A percentile compares a stretch with the other conserved stretches of the same genome.
Evolutionary conservation across 106 monocot species (phyloP).

Genomic region (Phalaenopsis aphrodite): DNA sequence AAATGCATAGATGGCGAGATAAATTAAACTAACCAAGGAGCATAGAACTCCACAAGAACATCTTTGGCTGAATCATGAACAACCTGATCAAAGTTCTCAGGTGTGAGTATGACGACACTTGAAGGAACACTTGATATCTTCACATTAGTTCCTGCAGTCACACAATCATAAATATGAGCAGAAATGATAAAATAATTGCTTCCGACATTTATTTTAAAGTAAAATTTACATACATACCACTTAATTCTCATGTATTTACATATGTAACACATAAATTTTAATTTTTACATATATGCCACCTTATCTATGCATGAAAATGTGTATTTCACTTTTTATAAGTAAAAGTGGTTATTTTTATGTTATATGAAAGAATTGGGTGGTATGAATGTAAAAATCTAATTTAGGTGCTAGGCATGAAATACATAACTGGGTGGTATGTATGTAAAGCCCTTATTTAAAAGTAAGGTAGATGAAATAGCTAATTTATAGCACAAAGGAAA

Average conservation of each 20-base stretch:
- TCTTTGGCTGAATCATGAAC: conserved; percentile 85
- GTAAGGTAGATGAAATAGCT: background rate
- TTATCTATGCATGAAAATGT: no score
- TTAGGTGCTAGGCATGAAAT: no score
- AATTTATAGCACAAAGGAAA: background rate
- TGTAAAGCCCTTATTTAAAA: background rate
- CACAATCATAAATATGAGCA: background rate
- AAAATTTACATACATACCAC: no score
- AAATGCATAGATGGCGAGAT: background rate
- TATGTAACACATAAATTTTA: no score
- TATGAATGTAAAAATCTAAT: no score
- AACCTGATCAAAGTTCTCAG: conserved; percentile 67
- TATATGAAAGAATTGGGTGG: no score
- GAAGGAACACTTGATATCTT: conserved; percentile 75
- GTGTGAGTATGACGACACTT: conserved; percentile 61
- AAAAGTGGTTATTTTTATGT: no score
- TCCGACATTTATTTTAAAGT: background rate
- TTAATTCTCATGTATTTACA: no score
- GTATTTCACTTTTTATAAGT: no score
- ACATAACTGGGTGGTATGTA: no score
- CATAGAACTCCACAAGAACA: conserved; percentile 99
- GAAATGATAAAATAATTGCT: background rate
- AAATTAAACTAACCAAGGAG: conserved; percentile 60
- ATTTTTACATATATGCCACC: no score
- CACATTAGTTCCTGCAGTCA: conserved; percentile 80